Conservation (phyloP, 441 rosid genomes). For the Theobroma grandiflorum region DNA sequence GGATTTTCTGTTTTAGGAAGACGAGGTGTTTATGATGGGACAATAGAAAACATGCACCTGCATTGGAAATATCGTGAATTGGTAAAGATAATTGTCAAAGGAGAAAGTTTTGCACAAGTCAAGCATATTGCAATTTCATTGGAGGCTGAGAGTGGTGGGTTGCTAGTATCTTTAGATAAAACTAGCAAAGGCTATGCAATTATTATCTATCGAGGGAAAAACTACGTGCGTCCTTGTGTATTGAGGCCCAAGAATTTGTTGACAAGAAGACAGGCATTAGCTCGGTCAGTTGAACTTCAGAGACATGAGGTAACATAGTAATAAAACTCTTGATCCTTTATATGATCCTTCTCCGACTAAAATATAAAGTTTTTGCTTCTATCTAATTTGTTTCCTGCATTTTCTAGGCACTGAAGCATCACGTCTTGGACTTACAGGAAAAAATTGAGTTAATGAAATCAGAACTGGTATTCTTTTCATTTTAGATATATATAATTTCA, state of each 20-base stretch:
- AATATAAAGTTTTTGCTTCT: not conserved
- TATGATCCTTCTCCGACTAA: slow-evolving; percentile 21
- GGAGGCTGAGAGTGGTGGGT: slow-evolving; percentile 95
- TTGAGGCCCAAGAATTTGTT: slow-evolving; percentile 75
- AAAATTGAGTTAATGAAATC: slow-evolving; percentile 62
- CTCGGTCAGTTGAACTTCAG: slow-evolving; percentile 87
- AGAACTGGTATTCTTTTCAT: slow-evolving; percentile 47
- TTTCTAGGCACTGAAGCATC: slow-evolving; percentile 81
- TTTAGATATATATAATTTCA: slow-evolving; percentile 22
- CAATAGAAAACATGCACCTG: slow-evolving; percentile 88
- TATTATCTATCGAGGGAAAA: slow-evolving; percentile 86
- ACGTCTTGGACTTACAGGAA: slow-evolving; percentile 66
- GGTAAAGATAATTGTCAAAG: slow-evolving; percentile 75
- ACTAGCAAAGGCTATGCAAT: slow-evolving; percentile 78
- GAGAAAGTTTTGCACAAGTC: slow-evolving; percentile 66
- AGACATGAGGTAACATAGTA: slow-evolving; percentile 74
- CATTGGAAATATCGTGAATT: slow-evolving; percentile 92
- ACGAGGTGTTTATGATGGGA: slow-evolving; percentile 82
- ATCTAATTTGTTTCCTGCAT: slow-evolving; percentile 23
- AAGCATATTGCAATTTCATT: slow-evolving; percentile 77
- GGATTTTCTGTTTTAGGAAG: slow-evolving; percentile 57
- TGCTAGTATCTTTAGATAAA: slow-evolving; percentile 80
- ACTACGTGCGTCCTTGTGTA: slow-evolving; percentile 60
- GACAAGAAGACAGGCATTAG: slow-evolving; percentile 80
- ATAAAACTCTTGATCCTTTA: slow-evolving; percentile 12